Evolutionary conservation across 2,329 filamentous ascomycete genomes (phyloP).

Genomic region (Calonectria ilicicola): DNA sequence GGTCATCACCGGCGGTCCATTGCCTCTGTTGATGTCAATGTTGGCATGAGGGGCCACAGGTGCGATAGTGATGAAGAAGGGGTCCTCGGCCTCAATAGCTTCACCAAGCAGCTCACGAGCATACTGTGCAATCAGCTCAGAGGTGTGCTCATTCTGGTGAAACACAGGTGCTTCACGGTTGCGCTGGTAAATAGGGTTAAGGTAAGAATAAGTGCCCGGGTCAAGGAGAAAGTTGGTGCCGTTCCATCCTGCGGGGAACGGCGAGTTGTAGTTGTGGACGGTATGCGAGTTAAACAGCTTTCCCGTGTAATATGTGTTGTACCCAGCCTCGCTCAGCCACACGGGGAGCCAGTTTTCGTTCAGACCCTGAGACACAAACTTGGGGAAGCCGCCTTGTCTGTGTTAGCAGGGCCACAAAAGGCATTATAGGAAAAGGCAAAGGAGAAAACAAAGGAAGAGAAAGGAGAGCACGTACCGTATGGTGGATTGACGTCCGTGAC

Average conservation of each 20-base stretch:
- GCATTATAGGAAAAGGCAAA: too few relatives aligned
- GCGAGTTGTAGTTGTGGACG: constrained; percentile 69
- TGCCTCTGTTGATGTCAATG: constrained; percentile 39
- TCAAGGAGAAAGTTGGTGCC: constrained; percentile 53
- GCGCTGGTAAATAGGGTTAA: constrained; percentile 62
- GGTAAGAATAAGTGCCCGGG: constrained; percentile 55
- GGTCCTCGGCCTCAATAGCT: constrained; percentile 63
- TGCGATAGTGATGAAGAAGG: constrained; percentile 76
- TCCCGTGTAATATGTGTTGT: constrained; percentile 79
- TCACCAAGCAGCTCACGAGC: constrained; percentile 72
- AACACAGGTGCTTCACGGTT: constrained; percentile 50
- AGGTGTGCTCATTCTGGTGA: constrained; percentile 50
- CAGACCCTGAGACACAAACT: constrained; percentile 73
- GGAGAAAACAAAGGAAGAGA: rapidly evolving
- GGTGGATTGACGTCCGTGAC: constrained; percentile 69
- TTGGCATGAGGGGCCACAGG: constrained; percentile 77
- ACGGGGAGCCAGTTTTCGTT: constrained; percentile 77
- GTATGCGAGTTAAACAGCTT: constrained; percentile 78
- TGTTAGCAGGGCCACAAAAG: constrained; percentile 11
- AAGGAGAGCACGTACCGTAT: constrained; percentile 53
- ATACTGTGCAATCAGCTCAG: constrained; percentile 71
- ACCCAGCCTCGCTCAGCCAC: constrained; percentile 77
- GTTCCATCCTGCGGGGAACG: constrained; percentile 70
- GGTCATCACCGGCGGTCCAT: constrained; percentile 26
- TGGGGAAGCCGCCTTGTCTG: constrained; percentile 64